Base-by-base conservation (phyloP, 495 filamentous ascomycete species). In the Mytilinidion resinicola region DNA sequence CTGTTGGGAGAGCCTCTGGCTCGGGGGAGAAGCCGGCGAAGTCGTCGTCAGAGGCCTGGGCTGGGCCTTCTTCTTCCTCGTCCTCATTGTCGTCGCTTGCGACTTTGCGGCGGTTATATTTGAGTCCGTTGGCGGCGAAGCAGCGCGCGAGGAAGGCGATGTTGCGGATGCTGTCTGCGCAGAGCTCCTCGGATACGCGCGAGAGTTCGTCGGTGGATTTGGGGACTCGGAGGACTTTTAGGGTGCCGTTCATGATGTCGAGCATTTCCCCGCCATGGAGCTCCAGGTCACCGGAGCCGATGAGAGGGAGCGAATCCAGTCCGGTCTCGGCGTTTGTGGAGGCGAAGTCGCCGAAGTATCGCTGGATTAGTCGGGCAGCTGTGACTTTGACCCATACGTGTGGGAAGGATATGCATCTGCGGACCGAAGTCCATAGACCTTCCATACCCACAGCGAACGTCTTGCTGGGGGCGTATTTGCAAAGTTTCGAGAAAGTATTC, bases 261-360 rank as follows among this genome's bases (percentile, higher is more conserved):
- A 83, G 71, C 72, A 95, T 83, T 36, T 86, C 82, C 9, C 82
- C 77, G 12, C 73, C 78, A 38, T 76, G 74, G 17, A 98, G 76
- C 47, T 77, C 72, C 19, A 96, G 74, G 9, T 90, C 93, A 20
- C 80, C 70, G 7, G 85, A 86, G 11, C 90, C 88, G 41, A 73
- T 62, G 21, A 96, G 70, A 1, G 88, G 88, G 20, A 91, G 61
- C 8, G 71, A 72, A 15, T 69, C 65, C 44, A 83, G 77, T 4
- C 75, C 80, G 41, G 67, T 64, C 11, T 77, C 76, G 3, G 74
- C 73, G 55, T 83, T 83, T 1, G 76, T 80, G 53, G 81, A 80
- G 34, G 88, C 85, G 51, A 95, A 81, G 67, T 95, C 87, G 0
- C 85, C 82, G 52, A 96, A 83, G 73, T 85, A 91, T 25, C 80